Base-by-base conservation (phyloP, 805 yeast species). In the Starmera dryadoides region DNA sequence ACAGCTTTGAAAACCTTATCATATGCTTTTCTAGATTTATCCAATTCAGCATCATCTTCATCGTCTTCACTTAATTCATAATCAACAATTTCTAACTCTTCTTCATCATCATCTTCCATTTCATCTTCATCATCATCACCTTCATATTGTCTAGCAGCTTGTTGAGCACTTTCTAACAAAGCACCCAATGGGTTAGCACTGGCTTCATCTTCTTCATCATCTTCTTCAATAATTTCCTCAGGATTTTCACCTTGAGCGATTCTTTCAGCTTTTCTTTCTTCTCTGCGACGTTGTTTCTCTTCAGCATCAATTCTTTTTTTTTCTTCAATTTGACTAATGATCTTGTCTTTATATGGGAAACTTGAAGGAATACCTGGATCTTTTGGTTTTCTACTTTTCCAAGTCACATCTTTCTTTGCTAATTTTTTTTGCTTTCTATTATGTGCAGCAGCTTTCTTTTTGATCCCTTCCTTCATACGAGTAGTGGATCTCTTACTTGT, bases 341-440 rank as follows among this genome's bases (percentile, higher is more conserved):
- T 78, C 61, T 76, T 75, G 47, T 85, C 94, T 62, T 91, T 93
- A 68, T 88, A 93, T 26, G 98, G 98, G 73, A 88, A 93, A 52
- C 81, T 79, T 38, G 95, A 69, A 41, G 98, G 98, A 51, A 93
- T 91, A 48, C 98, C 98, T 10, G 91, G 89, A 60, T 89, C 97
- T 64, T 86, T 91, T 54, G 77, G 78, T 41, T 66, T 64, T 55
- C 80, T 79, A 15, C 96, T 85, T 59, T 77, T 87, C 98, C 98
- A 93, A 14, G 98, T 93, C 4, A 77, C 78, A 60, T 91, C 97
- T 58, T 77, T 88, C 73, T 93, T 93, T 16, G 95, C 75, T 20
- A 60, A 48, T 66, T 93, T 93, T 52, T 72, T 75, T 59, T 85
- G 83, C 59, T 93, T 93, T 63, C 94, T 79, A 47, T 82, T 75